A percentile compares a stretch with the other conserved stretches of the same genome.
These are phyloP conservation scores for Podospora appendiculata DNA, from an alignment of 495 filamentous ascomycete genomes.

Conservation along the genomic window DNA sequence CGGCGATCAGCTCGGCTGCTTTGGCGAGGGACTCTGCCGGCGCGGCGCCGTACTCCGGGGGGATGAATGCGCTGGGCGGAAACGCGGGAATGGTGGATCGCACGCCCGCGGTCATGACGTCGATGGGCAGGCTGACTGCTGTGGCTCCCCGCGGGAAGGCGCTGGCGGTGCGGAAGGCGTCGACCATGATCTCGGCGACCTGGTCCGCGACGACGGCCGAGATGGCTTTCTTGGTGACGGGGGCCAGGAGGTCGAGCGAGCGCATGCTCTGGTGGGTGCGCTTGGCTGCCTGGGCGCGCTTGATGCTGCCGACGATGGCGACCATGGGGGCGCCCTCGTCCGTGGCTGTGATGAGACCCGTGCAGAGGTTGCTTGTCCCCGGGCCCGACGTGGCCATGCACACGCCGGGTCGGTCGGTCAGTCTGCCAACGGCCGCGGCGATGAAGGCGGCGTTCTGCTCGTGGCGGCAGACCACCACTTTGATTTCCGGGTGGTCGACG, in stretches of 20 bases:
- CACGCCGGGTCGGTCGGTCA: constrained; percentile 27
- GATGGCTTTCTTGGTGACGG: constrained; percentile 22
- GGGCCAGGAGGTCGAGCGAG: constrained; percentile 20
- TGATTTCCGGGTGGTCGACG: constrained; percentile 28
- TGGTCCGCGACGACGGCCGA: constrained; percentile 27
- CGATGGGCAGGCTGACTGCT: constrained; percentile 28
- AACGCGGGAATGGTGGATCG: constrained; percentile 25
- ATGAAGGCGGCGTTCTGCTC: constrained; percentile 37
- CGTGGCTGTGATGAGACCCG: constrained; percentile 20
- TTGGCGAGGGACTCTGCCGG: constrained; percentile 7
- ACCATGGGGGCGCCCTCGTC: constrained; percentile 23
- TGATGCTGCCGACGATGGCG: constrained; percentile 26
- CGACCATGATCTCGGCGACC: constrained; percentile 29
- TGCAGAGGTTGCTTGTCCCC: constrained; percentile 29
- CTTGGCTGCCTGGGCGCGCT: constrained; percentile 21
- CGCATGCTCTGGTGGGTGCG: constrained; percentile 31
- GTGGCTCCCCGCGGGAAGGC: constrained; percentile 22
- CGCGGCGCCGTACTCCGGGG: constrained; percentile 22
- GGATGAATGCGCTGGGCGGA: constrained; percentile 15
- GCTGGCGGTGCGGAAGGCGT: constrained; percentile 25
- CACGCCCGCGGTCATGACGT: constrained; percentile 20
- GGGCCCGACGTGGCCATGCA: constrained; percentile 32
- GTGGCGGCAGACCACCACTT: constrained; percentile 28
- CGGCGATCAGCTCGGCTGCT: constrained; percentile 17
- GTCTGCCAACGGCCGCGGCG: constrained; percentile 25